Conservation (phyloP, 768 basidiomycete genomes). For the Pisolithus marmoratus region DNA sequence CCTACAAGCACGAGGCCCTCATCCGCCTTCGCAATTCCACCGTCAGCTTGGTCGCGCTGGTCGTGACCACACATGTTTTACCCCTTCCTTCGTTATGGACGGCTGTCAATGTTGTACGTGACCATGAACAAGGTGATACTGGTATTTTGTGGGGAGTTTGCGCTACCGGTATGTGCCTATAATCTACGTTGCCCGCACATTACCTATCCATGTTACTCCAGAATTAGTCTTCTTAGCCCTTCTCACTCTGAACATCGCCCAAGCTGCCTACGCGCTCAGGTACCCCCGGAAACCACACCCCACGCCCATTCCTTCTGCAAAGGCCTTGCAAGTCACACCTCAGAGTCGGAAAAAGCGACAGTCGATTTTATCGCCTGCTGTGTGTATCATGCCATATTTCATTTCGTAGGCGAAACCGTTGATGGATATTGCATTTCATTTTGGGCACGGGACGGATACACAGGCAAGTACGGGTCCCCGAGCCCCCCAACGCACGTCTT, state of each 20-base stretch:
- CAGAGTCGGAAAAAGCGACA: constrained; percentile 24
- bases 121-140: neutral
- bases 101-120: constrained; percentile 27
- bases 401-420: neutral
- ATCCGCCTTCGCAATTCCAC: constrained; percentile 36
- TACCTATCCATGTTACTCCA: constrained; percentile 2
- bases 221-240: constrained; percentile 27
- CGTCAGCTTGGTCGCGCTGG: constrained; percentile 25
- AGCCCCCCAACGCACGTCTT: constrained; percentile 25
- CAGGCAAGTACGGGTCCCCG: constrained; percentile 6
- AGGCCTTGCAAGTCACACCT: constrained; percentile 13
- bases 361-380: constrained; percentile 17
- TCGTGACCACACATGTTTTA: constrained; percentile 32
- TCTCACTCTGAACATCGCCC: constrained; percentile 30
- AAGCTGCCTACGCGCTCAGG: constrained; percentile 30
- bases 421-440: neutral
- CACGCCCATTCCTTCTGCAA: constrained; percentile 20
- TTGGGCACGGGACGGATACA: neutral
- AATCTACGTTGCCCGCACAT: neutral
- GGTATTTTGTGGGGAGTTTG: constrained; percentile 20
- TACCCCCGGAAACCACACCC: constrained; percentile 30
- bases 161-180: constrained; percentile 24
- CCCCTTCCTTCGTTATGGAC: constrained; percentile 35
- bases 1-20: constrained; percentile 31
- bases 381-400: constrained; percentile 5